phyloP scores from a whole-genome alignment of 2,329 filamentous ascomycete genomes.

The Fusarium sp. region DNA sequence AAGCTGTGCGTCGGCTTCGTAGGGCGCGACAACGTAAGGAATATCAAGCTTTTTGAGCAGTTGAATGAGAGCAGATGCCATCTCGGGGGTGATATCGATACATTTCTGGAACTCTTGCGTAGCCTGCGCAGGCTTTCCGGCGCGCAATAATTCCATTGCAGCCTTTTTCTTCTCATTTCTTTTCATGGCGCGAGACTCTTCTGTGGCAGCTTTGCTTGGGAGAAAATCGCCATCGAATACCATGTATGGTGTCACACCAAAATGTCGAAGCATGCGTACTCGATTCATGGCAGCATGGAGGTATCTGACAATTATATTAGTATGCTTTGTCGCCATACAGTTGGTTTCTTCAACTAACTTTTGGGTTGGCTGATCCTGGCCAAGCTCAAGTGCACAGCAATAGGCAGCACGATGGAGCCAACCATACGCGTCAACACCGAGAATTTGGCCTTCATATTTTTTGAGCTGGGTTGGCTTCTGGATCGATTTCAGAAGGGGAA shows the following conservation, averaged over 20 bases:
- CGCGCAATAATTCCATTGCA: conserved; percentile 82
- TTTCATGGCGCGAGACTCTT: conserved; percentile 79
- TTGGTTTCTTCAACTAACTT: conserved; percentile 68
- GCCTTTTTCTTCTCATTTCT: conserved; percentile 81
- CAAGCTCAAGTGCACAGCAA: conserved; percentile 90
- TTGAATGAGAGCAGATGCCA: conserved; percentile 92
- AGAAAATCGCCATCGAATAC: conserved; percentile 97
- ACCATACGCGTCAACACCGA: conserved; percentile 97
- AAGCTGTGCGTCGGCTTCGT: conserved; percentile 97
- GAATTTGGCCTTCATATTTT: conserved; percentile 86
- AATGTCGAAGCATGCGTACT: conserved; percentile 93
- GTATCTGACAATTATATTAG: conserved; percentile 67
- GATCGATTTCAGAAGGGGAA: conserved; percentile 95
- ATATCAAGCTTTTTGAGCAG: conserved; percentile 85
- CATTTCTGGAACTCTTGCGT: conserved; percentile 92
- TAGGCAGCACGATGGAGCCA: conserved; percentile 97
- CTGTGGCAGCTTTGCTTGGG: conserved; percentile 91
- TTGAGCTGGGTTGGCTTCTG: conserved; percentile 89
- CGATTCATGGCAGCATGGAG: conserved; percentile 91
- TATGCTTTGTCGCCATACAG: not conserved
- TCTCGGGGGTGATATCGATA: conserved; percentile 94
- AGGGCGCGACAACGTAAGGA: conserved; percentile 92
- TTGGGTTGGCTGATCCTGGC: conserved; percentile 85
- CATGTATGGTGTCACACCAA: conserved; percentile 92
- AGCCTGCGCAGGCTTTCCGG: conserved; percentile 84